Base-by-base conservation (phyloP, 208 protist species). In the Vickermania spadyakhi region DNA sequence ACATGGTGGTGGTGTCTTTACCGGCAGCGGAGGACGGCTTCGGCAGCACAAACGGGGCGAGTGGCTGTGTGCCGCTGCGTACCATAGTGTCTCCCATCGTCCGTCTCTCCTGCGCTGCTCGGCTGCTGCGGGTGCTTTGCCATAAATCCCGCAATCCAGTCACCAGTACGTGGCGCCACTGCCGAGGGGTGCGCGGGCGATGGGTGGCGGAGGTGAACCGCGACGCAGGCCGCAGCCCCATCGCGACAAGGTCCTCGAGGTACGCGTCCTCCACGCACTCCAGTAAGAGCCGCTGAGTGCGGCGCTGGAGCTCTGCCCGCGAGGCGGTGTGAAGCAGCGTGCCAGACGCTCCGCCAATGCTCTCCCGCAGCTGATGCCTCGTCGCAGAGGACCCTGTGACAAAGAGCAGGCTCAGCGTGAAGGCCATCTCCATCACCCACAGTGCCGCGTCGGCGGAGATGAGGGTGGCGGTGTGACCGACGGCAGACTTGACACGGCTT, bases 341-440 rank as follows among this genome's bases (percentile, higher is more conserved):
- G 29, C 56, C 60, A 22, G 60, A n/a, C n/a, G n/a, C n/a, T n/a
- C n/a, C n/a, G 36, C 36, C 36, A 18, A 45, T 18, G 36, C 7
- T 7, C 36, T 18, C 11, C 36, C 36, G 36, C 36, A 45, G 36
- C 18, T 18, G 36, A 7, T 45, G 36, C 36, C 36, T 7, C 36
- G 36, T 45, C 36, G 7, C 11, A 7, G 36, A n/a, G 11, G 36
- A 45, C 18, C 36, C 36, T 7, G 36, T 45, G 36, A 45, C 36
- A 18, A 45, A 45, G 11, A 18, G 7, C 36, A 45, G 36, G 7
- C 11, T 18, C 7, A 18, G 11, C 11, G 36, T 45, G 11, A 45
- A 18, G 11, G 36, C 36, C 36, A 45, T 45, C 36, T 45, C 36
- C 11, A 45, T n/a, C 11, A 7, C 11, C 36, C 36, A 45, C 36